phyloP scores from a whole-genome alignment of 176 grass and related monocot species.

The Oropetium thomaeum region DNA sequence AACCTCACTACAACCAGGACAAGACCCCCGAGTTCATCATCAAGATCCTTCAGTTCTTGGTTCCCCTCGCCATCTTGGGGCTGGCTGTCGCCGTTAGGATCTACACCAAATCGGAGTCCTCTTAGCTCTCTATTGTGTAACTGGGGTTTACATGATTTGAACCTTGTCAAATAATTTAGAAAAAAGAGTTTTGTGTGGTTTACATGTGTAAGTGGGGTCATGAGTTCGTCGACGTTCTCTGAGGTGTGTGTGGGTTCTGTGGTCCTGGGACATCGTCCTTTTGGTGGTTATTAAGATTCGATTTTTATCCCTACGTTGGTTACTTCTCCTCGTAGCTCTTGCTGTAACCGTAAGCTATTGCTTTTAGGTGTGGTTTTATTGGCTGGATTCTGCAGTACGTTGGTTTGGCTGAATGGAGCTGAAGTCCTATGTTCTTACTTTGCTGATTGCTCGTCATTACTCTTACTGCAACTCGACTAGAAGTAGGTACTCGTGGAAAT shows the following conservation, averaged over 20 bases:
- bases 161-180: slow-evolving; percentile 31
- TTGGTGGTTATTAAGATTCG: not conserved
- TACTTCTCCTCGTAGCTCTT: not conserved
- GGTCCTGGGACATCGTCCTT: not conserved
- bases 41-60: slow-evolving; percentile 80
- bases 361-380: not conserved
- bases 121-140: slow-evolving; percentile 13
- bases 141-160: not conserved
- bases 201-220: not conserved
- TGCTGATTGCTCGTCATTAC: no score
- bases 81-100: slow-evolving; percentile 76
- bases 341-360: not conserved
- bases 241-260: slow-evolving; percentile 6
- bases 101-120: slow-evolving; percentile 74
- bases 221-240: slow-evolving; percentile 16
- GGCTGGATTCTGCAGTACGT: not conserved
- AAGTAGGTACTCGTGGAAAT: no score
- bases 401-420: no score
- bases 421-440: no score
- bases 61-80: slow-evolving; percentile 78
- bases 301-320: not conserved
- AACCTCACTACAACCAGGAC: slow-evolving; percentile 86
- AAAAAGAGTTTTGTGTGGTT: slow-evolving; percentile 2
- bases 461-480: no score
- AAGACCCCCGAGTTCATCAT: slow-evolving; percentile 77